Evolutionary conservation across 2,329 filamentous ascomycete genomes (phyloP).

Genomic region (Cercospora sp.): DNA sequence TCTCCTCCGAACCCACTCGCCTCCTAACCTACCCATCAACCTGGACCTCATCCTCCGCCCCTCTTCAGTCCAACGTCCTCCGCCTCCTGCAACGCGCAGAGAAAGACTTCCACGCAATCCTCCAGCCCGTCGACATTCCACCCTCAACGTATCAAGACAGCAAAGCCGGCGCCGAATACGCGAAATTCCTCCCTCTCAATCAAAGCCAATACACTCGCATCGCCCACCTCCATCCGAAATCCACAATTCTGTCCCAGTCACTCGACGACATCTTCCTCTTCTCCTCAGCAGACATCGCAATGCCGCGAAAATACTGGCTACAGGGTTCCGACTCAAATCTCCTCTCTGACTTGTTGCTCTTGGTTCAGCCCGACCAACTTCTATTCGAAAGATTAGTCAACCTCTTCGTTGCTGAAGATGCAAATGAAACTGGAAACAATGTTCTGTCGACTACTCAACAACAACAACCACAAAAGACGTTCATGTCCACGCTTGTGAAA

Average conservation of each 20-base stretch:
- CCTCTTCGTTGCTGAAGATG: constrained; percentile 46
- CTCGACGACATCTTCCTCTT: constrained; percentile 71
- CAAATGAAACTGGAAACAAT: constrained; percentile 18
- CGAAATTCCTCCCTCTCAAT: constrained; percentile 67
- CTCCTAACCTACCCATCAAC: constrained; percentile 47
- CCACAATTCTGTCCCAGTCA: constrained; percentile 48
- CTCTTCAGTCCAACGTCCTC: constrained; percentile 24
- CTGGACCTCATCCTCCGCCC: constrained; percentile 27
- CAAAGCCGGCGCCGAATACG: constrained; percentile 63
- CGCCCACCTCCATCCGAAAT: constrained; percentile 56
- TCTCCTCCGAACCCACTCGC: constrained; percentile 45
- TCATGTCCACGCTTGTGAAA: neutral
- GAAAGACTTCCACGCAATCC: constrained; percentile 50
- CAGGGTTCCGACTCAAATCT: constrained; percentile 45
- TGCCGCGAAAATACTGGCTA: constrained; percentile 67
- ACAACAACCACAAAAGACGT: constrained; percentile 57
- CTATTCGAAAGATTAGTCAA: constrained; percentile 15
- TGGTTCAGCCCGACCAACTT: constrained; percentile 58
- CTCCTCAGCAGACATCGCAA: constrained; percentile 60
- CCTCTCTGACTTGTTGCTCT: constrained; percentile 58
- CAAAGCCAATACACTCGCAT: constrained; percentile 62
- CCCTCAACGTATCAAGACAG: constrained; percentile 40
- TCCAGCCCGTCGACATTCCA: constrained; percentile 45
- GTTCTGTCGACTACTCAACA: constrained; percentile 63
- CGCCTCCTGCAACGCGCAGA: constrained; percentile 51